phyloP scores from a whole-genome alignment of 2,329 filamentous ascomycete species.

The Chlorencoelia australis region DNA sequence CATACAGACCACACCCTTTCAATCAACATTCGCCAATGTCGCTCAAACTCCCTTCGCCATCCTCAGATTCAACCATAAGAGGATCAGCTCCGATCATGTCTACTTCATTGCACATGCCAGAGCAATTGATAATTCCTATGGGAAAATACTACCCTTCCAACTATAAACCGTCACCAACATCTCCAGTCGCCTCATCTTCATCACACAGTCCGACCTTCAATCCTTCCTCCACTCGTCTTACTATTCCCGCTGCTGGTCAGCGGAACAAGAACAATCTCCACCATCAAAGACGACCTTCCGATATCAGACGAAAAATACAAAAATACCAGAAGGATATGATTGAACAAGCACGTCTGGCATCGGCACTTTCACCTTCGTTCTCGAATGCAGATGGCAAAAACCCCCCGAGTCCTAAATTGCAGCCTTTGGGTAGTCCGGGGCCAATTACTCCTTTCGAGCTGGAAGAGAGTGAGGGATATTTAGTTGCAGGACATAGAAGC shows the following conservation, averaged over 20 bases:
- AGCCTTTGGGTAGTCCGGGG: constrained; percentile 46
- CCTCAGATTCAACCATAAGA: constrained; percentile 5
- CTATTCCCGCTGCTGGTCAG: constrained; percentile 23
- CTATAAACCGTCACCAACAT: constrained; percentile 33
- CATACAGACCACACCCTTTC: constrained; percentile 41
- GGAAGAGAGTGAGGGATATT: constrained; percentile 27
- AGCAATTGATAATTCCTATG: constrained; percentile 34
- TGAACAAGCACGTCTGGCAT: constrained; percentile 41
- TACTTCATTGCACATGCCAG: constrained; percentile 9
- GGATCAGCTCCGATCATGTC: constrained; percentile 4
- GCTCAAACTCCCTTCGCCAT: constrained; percentile 5
- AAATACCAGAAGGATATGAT: constrained; percentile 55
- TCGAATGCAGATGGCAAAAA: constrained; percentile 27
- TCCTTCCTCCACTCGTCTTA: constrained; percentile 20
- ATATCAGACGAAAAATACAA: constrained; percentile 41
- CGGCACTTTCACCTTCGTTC: constrained; percentile 23
- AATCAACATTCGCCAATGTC: constrained; percentile 17
- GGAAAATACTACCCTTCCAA: constrained; percentile 57
- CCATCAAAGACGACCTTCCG: constrained; percentile 33
- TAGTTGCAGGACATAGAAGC: constrained; percentile 15
- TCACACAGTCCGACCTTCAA: no score
- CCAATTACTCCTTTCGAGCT: constrained; percentile 54
- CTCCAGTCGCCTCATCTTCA: no score
- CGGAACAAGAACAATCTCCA: constrained; percentile 24
- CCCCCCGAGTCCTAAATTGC: constrained; percentile 40